Conservation (phyloP, 2,329 filamentous ascomycete species). For the Claviceps digitariae region DNA sequence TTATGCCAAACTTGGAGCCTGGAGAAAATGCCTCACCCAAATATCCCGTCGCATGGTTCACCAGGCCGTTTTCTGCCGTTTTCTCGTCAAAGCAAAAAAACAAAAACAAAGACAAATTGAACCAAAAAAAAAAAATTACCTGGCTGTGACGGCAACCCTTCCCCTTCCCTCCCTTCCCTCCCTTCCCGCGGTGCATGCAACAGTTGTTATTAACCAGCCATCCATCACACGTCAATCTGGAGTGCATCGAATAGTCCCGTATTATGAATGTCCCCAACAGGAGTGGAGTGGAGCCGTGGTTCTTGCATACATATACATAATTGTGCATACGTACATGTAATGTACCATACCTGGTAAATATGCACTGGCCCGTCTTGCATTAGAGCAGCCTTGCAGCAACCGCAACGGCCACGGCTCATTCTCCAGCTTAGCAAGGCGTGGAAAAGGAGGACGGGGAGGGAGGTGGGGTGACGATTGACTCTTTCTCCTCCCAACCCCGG, state of each 20-base stretch:
- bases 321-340: neutral
- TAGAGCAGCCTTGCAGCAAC: slow-evolving; percentile 1
- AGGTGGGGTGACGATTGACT: neutral
- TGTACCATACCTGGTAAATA: neutral
- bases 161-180: neutral
- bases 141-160: neutral
- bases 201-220: neutral
- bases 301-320: slow-evolving; percentile 3
- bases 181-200: neutral
- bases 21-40: neutral
- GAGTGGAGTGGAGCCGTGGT: neutral
- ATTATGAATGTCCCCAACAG: neutral
- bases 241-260: neutral
- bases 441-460: neutral
- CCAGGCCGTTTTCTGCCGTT: neutral
- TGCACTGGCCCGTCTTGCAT: slow-evolving; percentile 2
- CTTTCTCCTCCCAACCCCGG: neutral
- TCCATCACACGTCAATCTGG: neutral
- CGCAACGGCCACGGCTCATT: neutral
- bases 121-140: neutral
- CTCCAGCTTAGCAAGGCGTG: neutral
- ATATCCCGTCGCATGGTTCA: neutral
- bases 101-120: neutral
- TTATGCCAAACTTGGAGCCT: neutral
- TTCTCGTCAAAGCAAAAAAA: neutral